A percentile compares a stretch with the other conserved stretches of the same genome.
Conservation (phyloP, 2,329 filamentous ascomycete species). For the Pseudocercospora musae region DNA sequence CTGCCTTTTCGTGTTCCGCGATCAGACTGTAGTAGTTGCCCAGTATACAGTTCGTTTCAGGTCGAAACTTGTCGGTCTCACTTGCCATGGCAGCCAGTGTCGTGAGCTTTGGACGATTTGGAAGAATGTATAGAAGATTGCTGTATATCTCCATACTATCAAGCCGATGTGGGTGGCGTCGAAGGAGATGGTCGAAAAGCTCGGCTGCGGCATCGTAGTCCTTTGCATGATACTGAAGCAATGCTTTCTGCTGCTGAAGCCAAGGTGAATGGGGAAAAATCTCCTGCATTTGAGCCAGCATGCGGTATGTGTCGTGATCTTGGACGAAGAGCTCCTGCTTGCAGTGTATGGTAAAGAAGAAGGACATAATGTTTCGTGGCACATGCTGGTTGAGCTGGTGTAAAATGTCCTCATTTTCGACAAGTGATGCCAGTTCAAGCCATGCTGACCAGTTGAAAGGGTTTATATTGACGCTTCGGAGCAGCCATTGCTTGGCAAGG, state of each 20-base stretch:
- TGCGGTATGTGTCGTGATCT: slow-evolving; percentile 68
- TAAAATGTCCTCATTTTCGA: slow-evolving; percentile 77
- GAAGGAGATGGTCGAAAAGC: slow-evolving; percentile 55
- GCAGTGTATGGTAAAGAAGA: slow-evolving; percentile 89
- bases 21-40: slow-evolving; percentile 96
- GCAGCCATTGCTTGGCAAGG: slow-evolving; percentile 79
- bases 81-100: slow-evolving; percentile 90
- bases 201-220: slow-evolving; percentile 59
- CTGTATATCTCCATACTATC: slow-evolving; percentile 95
- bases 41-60: slow-evolving; percentile 93
- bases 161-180: slow-evolving; percentile 65
- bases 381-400: slow-evolving; percentile 55
- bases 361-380: slow-evolving; percentile 86
- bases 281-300: slow-evolving; percentile 70
- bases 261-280: slow-evolving; percentile 90
- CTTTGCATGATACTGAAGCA: slow-evolving; percentile 88
- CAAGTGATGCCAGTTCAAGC: slow-evolving; percentile 82
- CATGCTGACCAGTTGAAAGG: slow-evolving; percentile 98
- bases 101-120: slow-evolving; percentile 79
- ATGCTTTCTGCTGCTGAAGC: slow-evolving; percentile 81
- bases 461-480: slow-evolving; percentile 81
- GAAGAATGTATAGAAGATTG: slow-evolving; percentile 94
- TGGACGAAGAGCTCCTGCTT: slow-evolving; percentile 90
- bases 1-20: slow-evolving; percentile 94
- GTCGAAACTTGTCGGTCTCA: slow-evolving; percentile 89